phyloP scores from a whole-genome alignment of 2,329 filamentous ascomycete genomes.

The Penicillium italicum region DNA sequence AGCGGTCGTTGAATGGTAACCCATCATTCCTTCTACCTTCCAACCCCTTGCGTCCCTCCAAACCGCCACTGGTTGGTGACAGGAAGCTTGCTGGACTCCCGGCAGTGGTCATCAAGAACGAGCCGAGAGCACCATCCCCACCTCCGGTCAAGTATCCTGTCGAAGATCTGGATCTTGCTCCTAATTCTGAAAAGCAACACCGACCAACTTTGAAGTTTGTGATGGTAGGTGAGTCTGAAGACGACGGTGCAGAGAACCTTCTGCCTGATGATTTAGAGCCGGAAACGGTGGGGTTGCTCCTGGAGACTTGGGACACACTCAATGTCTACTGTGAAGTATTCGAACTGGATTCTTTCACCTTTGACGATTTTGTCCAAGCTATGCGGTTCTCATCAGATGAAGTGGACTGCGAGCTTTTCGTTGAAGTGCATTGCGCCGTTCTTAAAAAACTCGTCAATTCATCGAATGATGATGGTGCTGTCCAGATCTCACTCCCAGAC shows the following conservation, averaged over 20 bases:
- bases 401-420: constrained; percentile 75
- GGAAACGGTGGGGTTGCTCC: constrained; percentile 76
- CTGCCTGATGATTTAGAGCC: constrained; percentile 60
- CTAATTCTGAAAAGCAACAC: constrained; percentile 58
- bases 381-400: constrained; percentile 73
- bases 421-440: constrained; percentile 87
- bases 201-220: constrained; percentile 77
- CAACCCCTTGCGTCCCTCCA: constrained; percentile 31
- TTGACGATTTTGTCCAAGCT: constrained; percentile 91
- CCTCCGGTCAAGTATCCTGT: constrained; percentile 90
- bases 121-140: constrained; percentile 60
- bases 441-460: constrained; percentile 79
- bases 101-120: constrained; percentile 45
- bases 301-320: constrained; percentile 94
- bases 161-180: constrained; percentile 81
- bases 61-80: constrained; percentile 31
- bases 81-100: constrained; percentile 33
- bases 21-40: constrained; percentile 39
- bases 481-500: constrained; percentile 74
- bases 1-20: constrained; percentile 45
- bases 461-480: constrained; percentile 68
- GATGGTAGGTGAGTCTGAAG: constrained; percentile 60
- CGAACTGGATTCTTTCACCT: constrained; percentile 91
- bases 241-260: constrained; percentile 47
- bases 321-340: constrained; percentile 98